phyloP scores from a whole-genome alignment of 768 basidiomycete species.

The Lactarius hatsudake region DNA sequence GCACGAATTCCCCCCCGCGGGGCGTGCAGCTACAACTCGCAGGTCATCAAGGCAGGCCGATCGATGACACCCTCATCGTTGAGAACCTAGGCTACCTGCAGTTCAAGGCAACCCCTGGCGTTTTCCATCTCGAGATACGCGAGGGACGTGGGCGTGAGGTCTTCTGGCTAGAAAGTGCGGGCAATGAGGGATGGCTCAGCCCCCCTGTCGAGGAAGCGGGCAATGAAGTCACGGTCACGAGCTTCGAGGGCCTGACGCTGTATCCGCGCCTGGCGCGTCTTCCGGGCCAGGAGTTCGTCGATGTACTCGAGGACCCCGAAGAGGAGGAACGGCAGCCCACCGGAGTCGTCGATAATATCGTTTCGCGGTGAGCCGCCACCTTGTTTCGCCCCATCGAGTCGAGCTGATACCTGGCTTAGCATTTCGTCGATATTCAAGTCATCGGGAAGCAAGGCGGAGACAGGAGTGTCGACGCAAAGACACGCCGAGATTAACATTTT shows the following conservation, averaged over 20 bases:
- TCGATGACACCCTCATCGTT: slow-evolving; percentile 90
- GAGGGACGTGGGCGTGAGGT: slow-evolving; percentile 78
- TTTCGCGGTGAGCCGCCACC: slow-evolving; percentile 46
- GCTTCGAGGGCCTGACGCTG: slow-evolving; percentile 86
- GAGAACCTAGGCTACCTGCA: slow-evolving; percentile 96
- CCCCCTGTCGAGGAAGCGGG: slow-evolving; percentile 65
- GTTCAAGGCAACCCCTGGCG: slow-evolving; percentile 90
- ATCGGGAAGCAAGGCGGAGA: slow-evolving; percentile 12
- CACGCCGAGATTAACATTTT: slow-evolving; percentile 98
- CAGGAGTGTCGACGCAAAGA: slow-evolving; percentile 30
- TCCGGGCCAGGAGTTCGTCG: slow-evolving; percentile 75
- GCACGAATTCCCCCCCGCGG: slow-evolving; percentile 68
- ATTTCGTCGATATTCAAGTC: slow-evolving; percentile 32
- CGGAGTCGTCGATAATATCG: slow-evolving; percentile 47
- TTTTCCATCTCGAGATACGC: slow-evolving; percentile 79
- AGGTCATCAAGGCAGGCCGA: slow-evolving; percentile 38
- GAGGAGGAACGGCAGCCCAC: slow-evolving; percentile 34
- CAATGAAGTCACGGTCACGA: slow-evolving; percentile 74
- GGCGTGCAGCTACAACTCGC: slow-evolving; percentile 88
- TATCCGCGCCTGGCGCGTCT: slow-evolving; percentile 73
- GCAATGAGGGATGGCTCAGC: slow-evolving; percentile 88
- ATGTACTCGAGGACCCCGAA: slow-evolving; percentile 61
- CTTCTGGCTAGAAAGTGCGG: slow-evolving; percentile 79
- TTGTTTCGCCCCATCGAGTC: not conserved
- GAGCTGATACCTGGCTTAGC: slow-evolving; percentile 25